Evolutionary conservation across 2,329 filamentous ascomycete species (phyloP), one percentile per base, ranked within the genome.

Genomic region (Paraphaeosphaeria sporulosa): DNA sequence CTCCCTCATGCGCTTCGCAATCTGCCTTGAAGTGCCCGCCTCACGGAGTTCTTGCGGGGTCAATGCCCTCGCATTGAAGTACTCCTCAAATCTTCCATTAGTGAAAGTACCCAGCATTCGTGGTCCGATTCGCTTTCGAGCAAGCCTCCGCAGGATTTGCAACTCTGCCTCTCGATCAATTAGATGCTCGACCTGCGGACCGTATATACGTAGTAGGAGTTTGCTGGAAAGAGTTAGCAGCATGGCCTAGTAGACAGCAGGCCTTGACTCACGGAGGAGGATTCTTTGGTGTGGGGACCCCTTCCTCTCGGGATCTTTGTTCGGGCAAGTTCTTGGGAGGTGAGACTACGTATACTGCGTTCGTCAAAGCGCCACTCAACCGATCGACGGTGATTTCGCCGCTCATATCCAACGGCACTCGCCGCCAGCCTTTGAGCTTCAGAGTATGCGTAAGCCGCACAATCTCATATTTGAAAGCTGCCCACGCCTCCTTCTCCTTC

Each of bases 1-100:
- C 78, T 99, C 95, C 64, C 94, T 87, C 93, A 99, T 97, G 53
- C 95, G 91, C 83, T 98, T 98, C 13, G 95, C 94, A 72, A 99
- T 99, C 74, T 97, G 92, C 71, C 87, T 91, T 36, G 91, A 96
- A 0, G 92, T 97, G 52, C 93, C 91, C 0, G 92, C 87, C 34
- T 92, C 87, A 40, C 92, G 89, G 48, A 99, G 80, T 66, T 96
- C 91, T 27, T 86, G 83, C 0, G 90, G 85, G 0, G 89, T 94
- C 44, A 99, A 85, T 0, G 95, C 89, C 40, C 87, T 87, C 0
- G 95, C 93, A 73, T 97, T 88, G 75, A 97, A 91, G 74, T 89
- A 98, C 76, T 99, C 90, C 79, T 99, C 95, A 67, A 99, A 99
- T 5, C 95, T 91, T 10, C 95, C 95, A 72, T 99, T 99, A 56